Base-by-base conservation (phyloP, 257 asterid genomes). In the Solanum sejunctum region DNA sequence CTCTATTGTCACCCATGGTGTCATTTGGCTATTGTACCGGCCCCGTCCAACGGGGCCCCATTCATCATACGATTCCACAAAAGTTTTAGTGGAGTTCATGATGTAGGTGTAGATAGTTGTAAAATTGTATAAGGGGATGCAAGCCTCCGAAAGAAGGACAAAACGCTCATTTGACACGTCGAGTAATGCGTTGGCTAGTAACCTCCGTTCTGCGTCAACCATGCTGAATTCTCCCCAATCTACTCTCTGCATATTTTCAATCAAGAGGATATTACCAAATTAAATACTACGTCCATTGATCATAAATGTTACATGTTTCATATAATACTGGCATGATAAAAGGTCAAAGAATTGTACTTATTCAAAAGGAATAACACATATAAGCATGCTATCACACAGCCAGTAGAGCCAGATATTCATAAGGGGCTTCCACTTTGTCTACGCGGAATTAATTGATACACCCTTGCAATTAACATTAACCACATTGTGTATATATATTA, bases 121-220 rank as follows among this genome's bases (percentile, higher is more conserved):
- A 86, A 95, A 95, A 84, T 92, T 90, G 88, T 90, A 93, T 15
- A 95, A 63, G 0, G 98, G 98, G 10, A 95, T 95, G 90, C 97
- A 87, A 18, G 91, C 89, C 78, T 94, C 98, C 15, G 99, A 96
- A 6, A 93, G 88, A n/a, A 96, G 98, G 8, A 94, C 90, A 17
- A 96, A 93, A 86, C 95, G 88, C 70, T 96, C 93, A 84, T 96
- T 96, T 84, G 97, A 91, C 85, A 91, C 77, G 80, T 95, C 99
- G 36, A 95, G 97, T 8, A 95, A 83, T 7, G 98, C 98, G 12
- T 94, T 94, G 23, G 96, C 98, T 15, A 96, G 88, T 66, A 96
- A 92, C 1, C 99, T 94, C 45, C 98, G 88, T 84, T 94, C 99
- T 0, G 97, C 99, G 83, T 95, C 97, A 4, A 97, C 91, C 99